A percentile compares a stretch with the other conserved stretches of the same genome.
Evolutionary conservation across 768 basidiomycete species (phyloP).

Genomic region (Boletus insuetus): DNA sequence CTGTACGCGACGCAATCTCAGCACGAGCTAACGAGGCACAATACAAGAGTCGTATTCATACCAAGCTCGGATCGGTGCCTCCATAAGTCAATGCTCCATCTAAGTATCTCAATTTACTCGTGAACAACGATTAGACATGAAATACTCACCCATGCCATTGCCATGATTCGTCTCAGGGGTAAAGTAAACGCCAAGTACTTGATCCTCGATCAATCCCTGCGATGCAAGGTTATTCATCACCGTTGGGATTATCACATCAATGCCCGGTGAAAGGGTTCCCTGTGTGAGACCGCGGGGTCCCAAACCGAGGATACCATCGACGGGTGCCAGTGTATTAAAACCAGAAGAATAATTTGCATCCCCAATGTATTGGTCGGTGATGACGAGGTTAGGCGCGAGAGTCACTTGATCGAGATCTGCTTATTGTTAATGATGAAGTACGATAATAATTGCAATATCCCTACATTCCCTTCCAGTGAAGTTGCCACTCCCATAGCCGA

Average conservation of each 20-base stretch:
- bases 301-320: background rate
- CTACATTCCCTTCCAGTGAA: background rate
- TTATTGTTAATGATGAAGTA: background rate
- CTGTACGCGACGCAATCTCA: conserved; percentile 7
- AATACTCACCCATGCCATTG: conserved; percentile 15
- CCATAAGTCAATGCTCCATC: conserved; percentile 29
- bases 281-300: background rate
- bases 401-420: background rate
- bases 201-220: conserved; percentile 13
- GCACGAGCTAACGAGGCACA: background rate
- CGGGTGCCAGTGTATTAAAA: accelerated
- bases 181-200: conserved; percentile 22
- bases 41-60: conserved; percentile 1
- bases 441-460: background rate
- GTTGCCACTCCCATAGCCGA: background rate
- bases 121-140: background rate
- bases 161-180: conserved; percentile 21
- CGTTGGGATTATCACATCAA: conserved; percentile 20
- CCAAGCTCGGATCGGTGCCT: conserved; percentile 13
- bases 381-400: background rate
- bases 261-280: background rate
- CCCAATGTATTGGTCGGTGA: background rate
- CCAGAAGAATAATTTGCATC: background rate
- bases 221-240: conserved; percentile 24
- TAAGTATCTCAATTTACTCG: background rate